Conservation (phyloP, 257 asterid species). For the Solanum rostratum region DNA sequence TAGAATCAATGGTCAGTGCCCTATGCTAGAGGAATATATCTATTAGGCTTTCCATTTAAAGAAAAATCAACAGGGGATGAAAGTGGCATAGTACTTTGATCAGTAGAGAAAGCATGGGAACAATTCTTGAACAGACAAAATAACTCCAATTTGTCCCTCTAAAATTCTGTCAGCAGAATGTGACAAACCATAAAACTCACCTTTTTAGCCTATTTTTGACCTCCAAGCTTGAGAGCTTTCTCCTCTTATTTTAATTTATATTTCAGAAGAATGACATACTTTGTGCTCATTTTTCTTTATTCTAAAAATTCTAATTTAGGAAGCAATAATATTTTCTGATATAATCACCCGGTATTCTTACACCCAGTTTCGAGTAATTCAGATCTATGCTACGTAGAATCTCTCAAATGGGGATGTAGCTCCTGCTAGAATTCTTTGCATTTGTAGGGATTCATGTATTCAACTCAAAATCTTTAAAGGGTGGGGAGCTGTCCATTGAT, state of each 20-base stretch:
- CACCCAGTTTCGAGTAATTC: rapidly evolving
- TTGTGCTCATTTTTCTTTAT: not conserved
- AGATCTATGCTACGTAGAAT: not conserved
- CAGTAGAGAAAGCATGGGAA: not conserved
- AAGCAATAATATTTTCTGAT: not conserved
- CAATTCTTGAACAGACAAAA: conserved; percentile 15
- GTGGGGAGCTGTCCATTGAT: not conserved
- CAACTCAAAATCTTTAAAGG: not conserved
- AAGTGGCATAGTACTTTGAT: not conserved
- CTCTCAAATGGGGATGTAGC: not conserved
- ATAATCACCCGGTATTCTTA: not conserved
- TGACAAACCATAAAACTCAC: conserved; percentile 49
- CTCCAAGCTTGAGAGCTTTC: not conserved
- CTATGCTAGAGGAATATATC: not conserved
- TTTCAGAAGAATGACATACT: not conserved
- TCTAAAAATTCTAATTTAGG: not conserved
- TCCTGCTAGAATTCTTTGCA: not conserved
- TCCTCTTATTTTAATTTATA: not conserved
- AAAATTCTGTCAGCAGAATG: conserved; percentile 26
- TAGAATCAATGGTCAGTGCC: not conserved
- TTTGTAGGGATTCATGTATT: not conserved
- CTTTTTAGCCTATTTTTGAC: conserved; percentile 6
- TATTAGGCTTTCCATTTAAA: conserved; percentile 6
- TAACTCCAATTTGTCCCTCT: conserved; percentile 29
- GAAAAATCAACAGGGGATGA: not conserved